Evolutionary conservation across 805 yeast species (phyloP), one percentile per base, ranked within the genome.

Genomic region (Teunomyces stri): DNA sequence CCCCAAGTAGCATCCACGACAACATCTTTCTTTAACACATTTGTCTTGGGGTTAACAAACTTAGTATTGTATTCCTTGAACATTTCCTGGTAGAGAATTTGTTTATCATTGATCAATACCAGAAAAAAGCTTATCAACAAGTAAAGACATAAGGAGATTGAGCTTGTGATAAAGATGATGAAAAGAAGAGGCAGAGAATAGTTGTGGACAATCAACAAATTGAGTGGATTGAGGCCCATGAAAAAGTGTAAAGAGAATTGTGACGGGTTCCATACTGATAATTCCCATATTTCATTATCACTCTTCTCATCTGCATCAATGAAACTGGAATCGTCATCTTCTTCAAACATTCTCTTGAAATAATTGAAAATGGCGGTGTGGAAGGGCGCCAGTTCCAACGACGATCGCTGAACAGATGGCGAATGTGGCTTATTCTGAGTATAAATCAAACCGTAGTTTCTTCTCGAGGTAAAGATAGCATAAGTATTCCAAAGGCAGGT

Each of bases 181-280:
- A 42, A 48, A 4, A 50, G 41, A 5, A 48, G 25, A 9, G 56
- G 48, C 15, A 44, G 37, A 4, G 42, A 10, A 13, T 76, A 70
- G 21, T 56, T 25, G 45, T 81, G 62, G n/a, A 52, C 34, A 5
- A 77, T 64, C 2, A 74, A 45, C 6, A 80, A 52, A 42, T 74
- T 76, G 7, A 81, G 58, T 0, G 95, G 94, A 6, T 88, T 82
- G 51, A 81, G 82, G 1, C 79, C 62, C 2, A 79, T 69, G 25
- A 79, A 72, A 2, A 85, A 54, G 42, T 70, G 65, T 5, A 85
- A 67, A 28, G 74, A 74, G 59, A 84, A 82, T 51, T 71, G 71
- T 0, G 85, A 75, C 0, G 92, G 92, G 37, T 72, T 70, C 95
- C 95, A 87, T 43, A 85, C 76, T 15, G 65, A 67, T 36, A 87